phyloP scores from a whole-genome alignment of 805 yeast genomes.

The Candida koratica region DNA sequence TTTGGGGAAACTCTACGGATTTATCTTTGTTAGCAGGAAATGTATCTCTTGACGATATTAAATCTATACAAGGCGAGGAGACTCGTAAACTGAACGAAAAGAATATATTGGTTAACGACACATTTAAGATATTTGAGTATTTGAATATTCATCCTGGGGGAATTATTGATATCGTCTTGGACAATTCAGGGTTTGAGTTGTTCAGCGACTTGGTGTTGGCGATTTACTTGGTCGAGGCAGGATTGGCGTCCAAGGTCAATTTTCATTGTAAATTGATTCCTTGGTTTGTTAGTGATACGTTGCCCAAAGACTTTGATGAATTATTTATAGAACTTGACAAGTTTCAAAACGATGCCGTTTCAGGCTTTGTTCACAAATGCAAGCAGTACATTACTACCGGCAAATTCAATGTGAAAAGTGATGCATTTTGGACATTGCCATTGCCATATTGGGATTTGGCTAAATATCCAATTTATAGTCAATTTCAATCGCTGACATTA shows the following conservation, averaged over 20 bases:
- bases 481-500: constrained; percentile 60
- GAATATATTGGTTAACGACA: constrained; percentile 73
- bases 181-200: constrained; percentile 93
- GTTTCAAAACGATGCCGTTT: constrained; percentile 16
- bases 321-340: constrained; percentile 56
- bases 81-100: constrained; percentile 78
- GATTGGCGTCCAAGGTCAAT: constrained; percentile 58
- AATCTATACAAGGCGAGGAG: constrained; percentile 85
- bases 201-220: constrained; percentile 41
- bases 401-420: constrained; percentile 35
- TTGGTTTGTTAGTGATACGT: constrained; percentile 97
- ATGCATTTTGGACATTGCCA: constrained; percentile 84
- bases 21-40: constrained; percentile 84
- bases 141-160: constrained; percentile 34
- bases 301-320: constrained; percentile 70
- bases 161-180: constrained; percentile 73
- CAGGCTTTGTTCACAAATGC: constrained; percentile 8
- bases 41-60: constrained; percentile 77
- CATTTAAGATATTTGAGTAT: constrained; percentile 62
- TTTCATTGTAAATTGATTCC: constrained; percentile 89
- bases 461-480: constrained; percentile 60
- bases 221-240: constrained; percentile 53
- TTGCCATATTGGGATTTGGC: constrained; percentile 72
- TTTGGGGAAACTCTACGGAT: constrained; percentile 99
- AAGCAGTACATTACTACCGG: constrained; percentile 15